Base-by-base conservation (phyloP, 2,329 filamentous ascomycete species). In the Daldinia sp. region DNA sequence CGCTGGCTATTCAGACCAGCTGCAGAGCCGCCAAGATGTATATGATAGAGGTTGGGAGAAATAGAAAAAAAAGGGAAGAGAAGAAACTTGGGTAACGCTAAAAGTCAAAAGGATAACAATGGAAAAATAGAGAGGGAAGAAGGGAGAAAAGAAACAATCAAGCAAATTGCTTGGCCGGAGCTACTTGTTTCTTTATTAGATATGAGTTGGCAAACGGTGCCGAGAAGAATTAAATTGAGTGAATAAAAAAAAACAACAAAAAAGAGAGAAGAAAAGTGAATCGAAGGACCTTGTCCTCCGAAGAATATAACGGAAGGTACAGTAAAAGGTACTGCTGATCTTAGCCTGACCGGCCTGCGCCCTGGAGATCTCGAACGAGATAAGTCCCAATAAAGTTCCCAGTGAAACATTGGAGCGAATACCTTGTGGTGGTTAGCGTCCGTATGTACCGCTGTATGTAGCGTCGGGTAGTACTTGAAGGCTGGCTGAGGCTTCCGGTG, bases 1-100 rank as follows among this genome's bases (percentile, higher is more conserved):
- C 18, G 26, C 39, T 44, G 28, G 63, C 56, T 64, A 62, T 63
- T 60, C 68, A 73, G 67, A 60, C 69, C 69, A 70, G 69, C 71
- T 71, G 71, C 60, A 57, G 41, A 71, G 63, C 57, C 44, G 53
- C 64, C 30, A 53, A 67, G 61, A 41, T 63, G 60, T 60, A 33
- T 48, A 37, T 10, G 20, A 46, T 3, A 54, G 46, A 50, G 41
- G 26, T 54, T 6, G 53, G 51, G 54, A 13, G 46, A 62, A 15
- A 48, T 46, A 58, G 9, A 46, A 59, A 46, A 59, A 46, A 56
- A 53, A 28, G 35, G 39, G 44, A 57, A 39, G 20, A 56, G 42
- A n/a, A 42, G 35, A 56, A 33, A 33, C 9, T 53, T 46, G 30
- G 9, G 35, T 33, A 28, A 65, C 60, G 20, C 35, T 35, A 15